These are phyloP conservation scores for Mucor piriformis DNA, from an alignment of 371 early-diverging fungal genomes.

Conservation along the genomic window DNA sequence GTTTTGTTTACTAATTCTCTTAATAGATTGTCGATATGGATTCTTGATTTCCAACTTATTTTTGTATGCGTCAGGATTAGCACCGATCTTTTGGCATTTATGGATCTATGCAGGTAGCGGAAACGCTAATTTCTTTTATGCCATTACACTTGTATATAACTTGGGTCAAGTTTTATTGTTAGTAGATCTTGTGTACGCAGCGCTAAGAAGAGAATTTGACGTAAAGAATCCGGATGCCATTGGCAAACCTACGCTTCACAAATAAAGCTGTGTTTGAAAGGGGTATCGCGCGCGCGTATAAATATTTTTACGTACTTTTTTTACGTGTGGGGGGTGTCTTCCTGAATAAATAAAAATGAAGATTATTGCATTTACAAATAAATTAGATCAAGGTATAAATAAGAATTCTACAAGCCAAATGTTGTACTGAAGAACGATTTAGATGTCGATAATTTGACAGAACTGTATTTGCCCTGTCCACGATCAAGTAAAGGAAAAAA, in stretches of 20 bases:
- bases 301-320: background rate
- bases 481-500: conserved; percentile 12
- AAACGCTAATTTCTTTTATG: conserved; percentile 97
- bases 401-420: too few relatives aligned
- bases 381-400: conserved; percentile 19
- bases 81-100: conserved; percentile 90
- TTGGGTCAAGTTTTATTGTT: conserved; percentile 82
- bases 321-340: background rate
- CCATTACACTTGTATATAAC: conserved; percentile 89
- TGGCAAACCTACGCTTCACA: conserved; percentile 61
- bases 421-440: too few relatives aligned
- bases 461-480: conserved; percentile 29
- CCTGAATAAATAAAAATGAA: background rate
- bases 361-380: conserved; percentile 25
- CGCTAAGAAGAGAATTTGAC: conserved; percentile 80
- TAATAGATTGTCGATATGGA: conserved; percentile 69
- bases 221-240: conserved; percentile 61
- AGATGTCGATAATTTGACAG: conserved; percentile 19
- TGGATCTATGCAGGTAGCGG: conserved; percentile 95
- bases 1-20: background rate
- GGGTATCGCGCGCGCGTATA: background rate
- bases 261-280: conserved; percentile 21
- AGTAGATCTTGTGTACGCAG: conserved; percentile 77
- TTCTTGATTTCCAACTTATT: conserved; percentile 69
- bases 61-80: conserved; percentile 73